Conservation (phyloP, 2,329 filamentous ascomycete species). For the Fusarium piperis region DNA sequence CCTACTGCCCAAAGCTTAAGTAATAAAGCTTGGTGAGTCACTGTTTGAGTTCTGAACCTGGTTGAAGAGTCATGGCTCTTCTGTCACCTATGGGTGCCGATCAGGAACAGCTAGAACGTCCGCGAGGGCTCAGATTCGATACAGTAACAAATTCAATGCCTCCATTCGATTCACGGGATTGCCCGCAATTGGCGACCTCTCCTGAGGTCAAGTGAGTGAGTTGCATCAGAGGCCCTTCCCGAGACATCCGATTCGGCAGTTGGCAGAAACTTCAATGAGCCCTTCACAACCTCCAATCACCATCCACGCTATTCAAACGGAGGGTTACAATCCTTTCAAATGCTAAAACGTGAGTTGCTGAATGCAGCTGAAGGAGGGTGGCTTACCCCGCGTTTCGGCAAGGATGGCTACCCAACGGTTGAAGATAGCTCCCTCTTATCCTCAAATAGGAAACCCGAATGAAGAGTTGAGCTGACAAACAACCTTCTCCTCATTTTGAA, state of each 20-base stretch:
- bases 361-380: background rate
- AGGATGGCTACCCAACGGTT: slow-evolving; percentile 11
- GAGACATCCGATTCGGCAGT: background rate
- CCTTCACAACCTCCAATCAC: background rate
- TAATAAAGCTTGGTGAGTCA: background rate
- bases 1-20: background rate
- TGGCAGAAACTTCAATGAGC: too few species aligned
- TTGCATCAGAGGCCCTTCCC: background rate
- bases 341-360: background rate
- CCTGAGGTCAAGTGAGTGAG: background rate
- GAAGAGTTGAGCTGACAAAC: slow-evolving; percentile 20
- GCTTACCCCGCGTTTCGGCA: slow-evolving; percentile 37
- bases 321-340: background rate
- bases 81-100: background rate
- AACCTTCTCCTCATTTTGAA: background rate
- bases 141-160: background rate
- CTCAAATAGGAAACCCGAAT: slow-evolving; percentile 10
- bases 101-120: background rate
- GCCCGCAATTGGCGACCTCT: background rate
- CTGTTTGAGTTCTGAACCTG: background rate
- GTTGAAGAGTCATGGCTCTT: background rate
- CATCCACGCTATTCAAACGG: background rate
- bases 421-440: slow-evolving; percentile 13
- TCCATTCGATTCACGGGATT: background rate
- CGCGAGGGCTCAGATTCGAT: background rate